Conservation (phyloP, 352 stramenopile species). For the Blastocystis sp. region DNA sequence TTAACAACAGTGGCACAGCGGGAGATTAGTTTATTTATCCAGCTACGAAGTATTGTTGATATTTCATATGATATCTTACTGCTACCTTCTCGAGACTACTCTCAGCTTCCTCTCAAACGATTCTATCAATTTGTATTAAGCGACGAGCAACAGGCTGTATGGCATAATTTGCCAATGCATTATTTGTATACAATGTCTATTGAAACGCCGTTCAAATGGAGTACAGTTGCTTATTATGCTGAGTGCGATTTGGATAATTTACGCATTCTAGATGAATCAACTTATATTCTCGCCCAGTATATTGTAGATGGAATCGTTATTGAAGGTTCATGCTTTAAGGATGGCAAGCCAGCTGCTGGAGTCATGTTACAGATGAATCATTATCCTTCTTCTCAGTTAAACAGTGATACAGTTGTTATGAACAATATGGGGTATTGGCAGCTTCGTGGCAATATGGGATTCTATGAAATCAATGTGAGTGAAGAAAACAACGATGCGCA, state of each 20-base stretch:
- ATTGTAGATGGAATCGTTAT: neutral
- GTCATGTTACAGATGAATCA: conserved; percentile 78
- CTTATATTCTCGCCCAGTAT: conserved; percentile 53
- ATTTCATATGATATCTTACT: conserved; percentile 67
- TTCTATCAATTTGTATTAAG: conserved; percentile 83
- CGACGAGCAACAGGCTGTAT: conserved; percentile 67
- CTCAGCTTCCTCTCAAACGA: conserved; percentile 79
- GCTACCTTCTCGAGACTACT: conserved; percentile 71
- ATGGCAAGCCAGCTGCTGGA: conserved; percentile 73
- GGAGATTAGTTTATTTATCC: conserved; percentile 75
- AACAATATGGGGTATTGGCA: conserved; percentile 99
- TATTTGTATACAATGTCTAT: conserved; percentile 73
- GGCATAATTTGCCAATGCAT: conserved; percentile 42
- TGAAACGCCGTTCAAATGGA: conserved; percentile 56
- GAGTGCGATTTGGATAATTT: conserved; percentile 56
- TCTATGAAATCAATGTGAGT: conserved; percentile 85
- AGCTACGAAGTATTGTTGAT: conserved; percentile 65
- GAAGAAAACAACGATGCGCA: conserved; percentile 72
- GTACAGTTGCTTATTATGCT: conserved; percentile 14
- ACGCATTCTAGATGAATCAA: neutral
- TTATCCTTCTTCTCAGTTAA: neutral
- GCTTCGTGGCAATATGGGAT: conserved; percentile 86
- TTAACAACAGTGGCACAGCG: conserved; percentile 79
- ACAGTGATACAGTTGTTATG: conserved; percentile 93
- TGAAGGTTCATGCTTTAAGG: neutral